These are phyloP conservation scores for Populus tremula DNA, from an alignment of 345 rosid genomes.

Conservation along the genomic window DNA sequence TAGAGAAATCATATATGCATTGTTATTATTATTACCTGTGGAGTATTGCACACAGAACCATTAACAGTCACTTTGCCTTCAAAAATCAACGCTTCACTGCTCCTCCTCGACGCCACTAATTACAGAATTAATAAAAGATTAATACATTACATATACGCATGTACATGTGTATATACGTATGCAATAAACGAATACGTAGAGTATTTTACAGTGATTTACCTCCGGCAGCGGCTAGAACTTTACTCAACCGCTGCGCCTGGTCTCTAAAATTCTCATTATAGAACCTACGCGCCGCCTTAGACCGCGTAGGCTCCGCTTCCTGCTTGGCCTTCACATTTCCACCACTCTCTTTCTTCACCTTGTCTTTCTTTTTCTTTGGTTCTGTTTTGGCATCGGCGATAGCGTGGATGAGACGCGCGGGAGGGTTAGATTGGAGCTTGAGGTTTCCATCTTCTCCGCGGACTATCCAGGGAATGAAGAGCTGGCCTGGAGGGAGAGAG, in stretches of 20 bases:
- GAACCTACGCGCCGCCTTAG: conserved; percentile 85
- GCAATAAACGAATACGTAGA: neutral
- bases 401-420: conserved; percentile 51
- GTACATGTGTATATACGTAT: neutral
- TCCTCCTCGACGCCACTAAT: conserved; percentile 86
- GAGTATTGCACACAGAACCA: conserved; percentile 73
- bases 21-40: conserved; percentile 48
- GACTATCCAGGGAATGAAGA: conserved; percentile 84
- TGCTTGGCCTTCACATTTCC: conserved; percentile 27
- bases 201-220: conserved; percentile 38
- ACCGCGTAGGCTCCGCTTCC: conserved; percentile 19
- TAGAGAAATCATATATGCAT: neutral
- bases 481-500: conserved; percentile 33
- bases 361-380: conserved; percentile 40
- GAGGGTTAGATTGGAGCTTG: conserved; percentile 70
- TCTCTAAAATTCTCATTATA: conserved; percentile 77
- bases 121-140: neutral
- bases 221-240: conserved; percentile 94
- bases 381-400: conserved; percentile 63
- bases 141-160: neutral
- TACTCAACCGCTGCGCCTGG: conserved; percentile 72
- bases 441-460: conserved; percentile 88
- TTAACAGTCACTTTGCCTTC: conserved; percentile 84
- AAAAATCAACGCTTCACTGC: conserved; percentile 82
- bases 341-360: conserved; percentile 19